Base-by-base conservation (phyloP, 192 early-diverging fungal genomes). In the Coemansia sp. region DNA sequence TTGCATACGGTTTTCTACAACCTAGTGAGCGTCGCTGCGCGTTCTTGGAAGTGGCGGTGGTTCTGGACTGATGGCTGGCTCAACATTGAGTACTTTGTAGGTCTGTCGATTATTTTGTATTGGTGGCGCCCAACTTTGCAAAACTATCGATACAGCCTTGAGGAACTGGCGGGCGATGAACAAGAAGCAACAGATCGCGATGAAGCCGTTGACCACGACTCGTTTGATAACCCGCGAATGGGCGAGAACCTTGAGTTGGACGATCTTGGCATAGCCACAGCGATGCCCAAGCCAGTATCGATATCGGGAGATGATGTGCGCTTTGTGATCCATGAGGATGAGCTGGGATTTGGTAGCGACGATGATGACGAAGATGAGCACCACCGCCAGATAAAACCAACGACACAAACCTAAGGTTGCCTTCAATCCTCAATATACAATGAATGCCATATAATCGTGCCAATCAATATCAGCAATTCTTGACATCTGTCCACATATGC, bases 81-180 rank as follows among this genome's bases (percentile, higher is more conserved):
- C 31, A 96, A 97, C 82, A 73, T 93, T n/a, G 82, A 95, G 41
- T 98, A 97, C 65, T 89, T 96, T 61, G 73, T 90, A 29, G 91
- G 93, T 12, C 91, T 95, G 65, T 72, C 90, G 6, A 83, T 89
- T 16, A 95, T 99, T 71, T 84, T 92, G 22, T 88, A 92, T 36
- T 85, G 96, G 67, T 99, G 97, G 97, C 79, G 96, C 61, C 97
- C 97, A 0, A 98, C 96, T 0, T 82, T 84, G 33, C 92, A 96
- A 67, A 99, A 99, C 79, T 89, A 90, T 71, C 88, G 97, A 36
- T 96, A 95, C 76, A 93, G 95, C 29, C 86, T 98, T 34, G 94
- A 97, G 52, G 91, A 98, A 73, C 66, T 94, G 62, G 88, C 87
- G 41, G 82, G 87, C 7, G 90, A 94, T 54, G 93, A 94, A 52